Evolutionary conservation across 345 rosid species (phyloP).

Genomic region (Mallotus nudiflorus): DNA sequence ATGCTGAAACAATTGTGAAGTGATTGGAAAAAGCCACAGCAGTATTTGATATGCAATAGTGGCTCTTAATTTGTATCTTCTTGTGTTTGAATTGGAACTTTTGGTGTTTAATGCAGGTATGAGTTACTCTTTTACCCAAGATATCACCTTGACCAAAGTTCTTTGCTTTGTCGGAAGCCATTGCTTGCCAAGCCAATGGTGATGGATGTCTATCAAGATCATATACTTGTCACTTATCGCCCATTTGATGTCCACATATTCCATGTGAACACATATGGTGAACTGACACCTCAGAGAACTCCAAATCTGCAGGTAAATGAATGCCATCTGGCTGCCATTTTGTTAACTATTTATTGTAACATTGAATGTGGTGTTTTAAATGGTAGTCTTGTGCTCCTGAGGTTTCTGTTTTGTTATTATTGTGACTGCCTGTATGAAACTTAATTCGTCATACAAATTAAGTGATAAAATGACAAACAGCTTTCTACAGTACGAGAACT

Average conservation of each 20-base stretch:
- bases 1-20: not conserved
- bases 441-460: slow-evolving; percentile 64
- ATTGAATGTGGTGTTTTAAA: not conserved
- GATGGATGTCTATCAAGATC: slow-evolving; percentile 90
- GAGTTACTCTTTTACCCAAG: slow-evolving; percentile 96
- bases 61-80: slow-evolving; percentile 1
- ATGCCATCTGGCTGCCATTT: slow-evolving; percentile 15
- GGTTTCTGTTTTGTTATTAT: slow-evolving; percentile 25
- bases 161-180: slow-evolving; percentile 81
- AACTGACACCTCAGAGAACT: slow-evolving; percentile 70
- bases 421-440: slow-evolving; percentile 30
- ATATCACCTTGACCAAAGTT: slow-evolving; percentile 94
- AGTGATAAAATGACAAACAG: slow-evolving; percentile 99
- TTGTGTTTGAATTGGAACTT: slow-evolving; percentile 7
- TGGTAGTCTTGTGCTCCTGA: slow-evolving; percentile 15
- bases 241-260: slow-evolving; percentile 93
- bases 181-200: slow-evolving; percentile 92
- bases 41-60: not conserved
- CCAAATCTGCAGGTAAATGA: slow-evolving; percentile 81
- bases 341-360: slow-evolving; percentile 17
- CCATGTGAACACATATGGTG: slow-evolving; percentile 72
- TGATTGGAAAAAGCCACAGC: not conserved
- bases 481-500: slow-evolving; percentile 99
- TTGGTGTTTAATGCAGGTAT: slow-evolving; percentile 48
- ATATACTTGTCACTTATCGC: slow-evolving; percentile 81